phyloP scores from a whole-genome alignment of 371 early-diverging fungal species.

The Saksenaea oblongispora region DNA sequence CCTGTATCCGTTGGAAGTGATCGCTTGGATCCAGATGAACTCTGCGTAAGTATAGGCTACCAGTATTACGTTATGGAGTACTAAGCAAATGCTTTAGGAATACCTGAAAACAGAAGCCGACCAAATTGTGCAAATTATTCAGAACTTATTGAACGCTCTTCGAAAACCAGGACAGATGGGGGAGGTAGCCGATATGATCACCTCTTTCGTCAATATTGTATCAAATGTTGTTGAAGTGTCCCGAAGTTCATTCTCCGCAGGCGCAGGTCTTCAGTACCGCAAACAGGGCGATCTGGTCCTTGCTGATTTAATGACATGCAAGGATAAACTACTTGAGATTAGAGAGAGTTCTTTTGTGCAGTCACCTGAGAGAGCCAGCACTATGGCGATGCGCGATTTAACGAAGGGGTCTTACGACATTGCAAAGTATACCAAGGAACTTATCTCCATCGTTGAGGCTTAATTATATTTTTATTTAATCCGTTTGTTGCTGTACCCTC shows the following conservation, averaged over 20 bases:
- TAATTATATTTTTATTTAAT: not conserved
- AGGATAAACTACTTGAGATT: slow-evolving; percentile 70
- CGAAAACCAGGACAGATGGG: slow-evolving; percentile 64
- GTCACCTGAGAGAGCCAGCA: slow-evolving; percentile 46
- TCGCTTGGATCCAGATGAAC: slow-evolving; percentile 23
- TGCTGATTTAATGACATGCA: slow-evolving; percentile 67
- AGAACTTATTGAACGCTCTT: slow-evolving; percentile 73
- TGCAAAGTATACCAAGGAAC: slow-evolving; percentile 82
- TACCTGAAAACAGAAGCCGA: slow-evolving; percentile 88
- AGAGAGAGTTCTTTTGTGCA: slow-evolving; percentile 46
- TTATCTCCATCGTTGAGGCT: slow-evolving; percentile 55
- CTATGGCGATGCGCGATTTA: slow-evolving; percentile 81
- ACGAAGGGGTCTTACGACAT: slow-evolving; percentile 90
- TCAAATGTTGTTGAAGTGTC: slow-evolving; percentile 43
- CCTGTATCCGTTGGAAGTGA: slow-evolving; percentile 2
- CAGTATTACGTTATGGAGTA: not conserved
- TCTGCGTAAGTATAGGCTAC: slow-evolving; percentile 23
- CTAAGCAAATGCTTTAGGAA: slow-evolving; percentile 31
- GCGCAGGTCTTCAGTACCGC: slow-evolving; percentile 40
- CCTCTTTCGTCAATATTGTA: slow-evolving; percentile 64
- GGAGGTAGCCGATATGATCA: slow-evolving; percentile 69
- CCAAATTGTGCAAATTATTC: slow-evolving; percentile 85
- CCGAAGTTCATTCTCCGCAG: slow-evolving; percentile 39
- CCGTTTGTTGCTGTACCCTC: not conserved
- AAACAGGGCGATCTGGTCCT: slow-evolving; percentile 58